These are phyloP conservation scores for Paxillus rubicundulus DNA, from an alignment of 768 basidiomycete genomes.

Conservation along the genomic window DNA sequence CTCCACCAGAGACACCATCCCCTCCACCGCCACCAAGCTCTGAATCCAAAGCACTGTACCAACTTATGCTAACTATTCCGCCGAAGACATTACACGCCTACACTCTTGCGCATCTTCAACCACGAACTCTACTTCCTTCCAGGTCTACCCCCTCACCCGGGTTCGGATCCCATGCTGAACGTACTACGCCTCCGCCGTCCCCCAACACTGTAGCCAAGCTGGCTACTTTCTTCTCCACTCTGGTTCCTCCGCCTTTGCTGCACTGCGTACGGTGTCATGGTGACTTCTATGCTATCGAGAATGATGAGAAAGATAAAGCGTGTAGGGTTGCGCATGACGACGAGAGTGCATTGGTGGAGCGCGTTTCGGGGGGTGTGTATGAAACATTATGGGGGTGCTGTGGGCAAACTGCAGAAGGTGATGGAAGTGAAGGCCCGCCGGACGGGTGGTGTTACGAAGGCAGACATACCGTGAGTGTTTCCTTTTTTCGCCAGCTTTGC, in stretches of 20 bases:
- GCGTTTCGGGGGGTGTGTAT: conserved; percentile 42
- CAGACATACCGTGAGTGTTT: conserved; percentile 55
- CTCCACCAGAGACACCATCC: conserved; percentile 30
- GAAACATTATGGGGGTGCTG: conserved; percentile 75
- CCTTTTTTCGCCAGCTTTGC: neutral
- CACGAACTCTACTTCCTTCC: conserved; percentile 2
- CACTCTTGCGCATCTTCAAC: conserved; percentile 49
- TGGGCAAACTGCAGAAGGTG: conserved; percentile 66
- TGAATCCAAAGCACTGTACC: conserved; percentile 44
- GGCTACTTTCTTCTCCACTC: conserved; percentile 55
- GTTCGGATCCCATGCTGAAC: conserved; percentile 10
- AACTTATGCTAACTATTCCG: conserved; percentile 59
- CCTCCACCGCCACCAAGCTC: conserved; percentile 40
- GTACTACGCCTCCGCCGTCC: conserved; percentile 24
- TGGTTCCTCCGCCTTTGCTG: conserved; percentile 63
- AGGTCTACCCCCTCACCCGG: conserved; percentile 11
- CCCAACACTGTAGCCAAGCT: conserved; percentile 45
- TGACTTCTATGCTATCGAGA: conserved; percentile 68
- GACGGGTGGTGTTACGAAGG: conserved; percentile 89
- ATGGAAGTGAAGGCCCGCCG: conserved; percentile 79
- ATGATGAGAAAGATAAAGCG: conserved; percentile 53
- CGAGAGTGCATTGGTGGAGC: conserved; percentile 73
- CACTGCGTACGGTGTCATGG: conserved; percentile 80
- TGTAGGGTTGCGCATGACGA: conserved; percentile 77
- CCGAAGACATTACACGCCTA: conserved; percentile 66